Percentiles rank a stretch among this genome's conserved stretches.
These are phyloP conservation scores for Phytopythium montanum DNA, from an alignment of 352 stramenopile genomes.

Conservation along the genomic window DNA sequence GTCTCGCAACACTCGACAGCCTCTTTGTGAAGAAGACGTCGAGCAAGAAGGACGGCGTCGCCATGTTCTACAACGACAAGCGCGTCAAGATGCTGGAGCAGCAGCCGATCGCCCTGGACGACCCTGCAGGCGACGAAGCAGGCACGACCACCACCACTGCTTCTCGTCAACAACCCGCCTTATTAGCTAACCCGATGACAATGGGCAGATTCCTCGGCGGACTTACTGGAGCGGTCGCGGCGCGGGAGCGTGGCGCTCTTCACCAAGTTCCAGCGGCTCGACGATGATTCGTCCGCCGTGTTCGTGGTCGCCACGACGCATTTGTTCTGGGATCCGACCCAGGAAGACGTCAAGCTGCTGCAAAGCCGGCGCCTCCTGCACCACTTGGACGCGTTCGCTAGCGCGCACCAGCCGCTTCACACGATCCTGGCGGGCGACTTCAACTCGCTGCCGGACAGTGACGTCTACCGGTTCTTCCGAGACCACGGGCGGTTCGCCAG, in stretches of 20 bases:
- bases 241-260: slow-evolving; percentile 62
- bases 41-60: slow-evolving; percentile 63
- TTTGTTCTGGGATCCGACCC: slow-evolving; percentile 79
- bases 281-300: slow-evolving; percentile 19
- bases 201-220: slow-evolving; percentile 38
- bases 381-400: slow-evolving; percentile 34
- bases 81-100: slow-evolving; percentile 43
- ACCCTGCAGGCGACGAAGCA: slow-evolving; percentile 46
- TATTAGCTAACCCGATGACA: not conserved
- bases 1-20: slow-evolving; percentile 12
- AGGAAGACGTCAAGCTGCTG: slow-evolving; percentile 84
- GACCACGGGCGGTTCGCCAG: slow-evolving; percentile 34
- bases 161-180: not conserved
- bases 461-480: slow-evolving; percentile 66
- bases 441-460: slow-evolving; percentile 76
- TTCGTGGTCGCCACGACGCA: slow-evolving; percentile 81
- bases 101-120: slow-evolving; percentile 42
- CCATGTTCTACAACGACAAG: slow-evolving; percentile 64
- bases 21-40: slow-evolving; percentile 70
- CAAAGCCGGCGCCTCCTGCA: slow-evolving; percentile 57
- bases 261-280: slow-evolving; percentile 42
- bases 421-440: slow-evolving; percentile 78
- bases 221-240: slow-evolving; percentile 40
- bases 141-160: slow-evolving; percentile 20
- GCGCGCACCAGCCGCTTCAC: slow-evolving; percentile 11